A percentile compares a stretch with the other conserved stretches of the same genome.
Conservation (phyloP, 257 asterid species). For the Henckelia pumila region DNA sequence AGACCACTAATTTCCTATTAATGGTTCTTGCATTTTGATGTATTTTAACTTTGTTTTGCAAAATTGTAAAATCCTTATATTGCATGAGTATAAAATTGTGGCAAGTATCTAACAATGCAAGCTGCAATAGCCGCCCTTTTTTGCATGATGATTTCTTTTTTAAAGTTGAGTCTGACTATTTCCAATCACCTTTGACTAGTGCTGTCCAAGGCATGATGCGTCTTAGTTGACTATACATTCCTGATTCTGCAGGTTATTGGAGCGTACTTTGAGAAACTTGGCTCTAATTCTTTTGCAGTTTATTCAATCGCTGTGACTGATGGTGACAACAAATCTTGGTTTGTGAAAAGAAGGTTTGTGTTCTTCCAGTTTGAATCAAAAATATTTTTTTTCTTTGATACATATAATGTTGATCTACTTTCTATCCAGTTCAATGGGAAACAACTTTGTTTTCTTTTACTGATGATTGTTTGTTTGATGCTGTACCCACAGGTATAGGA, state of each 20-base stretch:
- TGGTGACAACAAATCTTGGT: slow-evolving; percentile 76
- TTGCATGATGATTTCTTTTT: slow-evolving; percentile 12
- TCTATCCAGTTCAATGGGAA: neutral
- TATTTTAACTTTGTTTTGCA: neutral
- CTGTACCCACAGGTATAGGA: slow-evolving; percentile 67
- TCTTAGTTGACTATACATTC: slow-evolving; percentile 28
- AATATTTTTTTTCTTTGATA: neutral
- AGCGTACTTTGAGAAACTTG: slow-evolving; percentile 91
- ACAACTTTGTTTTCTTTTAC: slow-evolving; percentile 10
- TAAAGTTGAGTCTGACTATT: slow-evolving; percentile 18
- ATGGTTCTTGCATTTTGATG: neutral
- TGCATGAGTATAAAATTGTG: slow-evolving; percentile 2
- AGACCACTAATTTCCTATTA: slow-evolving; percentile 27
- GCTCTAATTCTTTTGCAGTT: slow-evolving; percentile 93
- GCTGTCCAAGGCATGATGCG: slow-evolving; percentile 21
- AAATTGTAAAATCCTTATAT: too few species aligned
- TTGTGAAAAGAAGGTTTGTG: slow-evolving; percentile 85
- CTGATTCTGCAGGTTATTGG: slow-evolving; percentile 73
- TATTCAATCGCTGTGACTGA: slow-evolving; percentile 87
- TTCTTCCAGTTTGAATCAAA: slow-evolving; percentile 26
- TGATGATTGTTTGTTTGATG: neutral
- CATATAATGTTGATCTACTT: slow-evolving; percentile 17
- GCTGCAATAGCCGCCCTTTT: slow-evolving; percentile 3
- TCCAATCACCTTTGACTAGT: slow-evolving; percentile 13
- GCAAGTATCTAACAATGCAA: slow-evolving; percentile 10